Evolutionary conservation across 2,329 filamentous ascomycete species (phyloP).

Genomic region (Alternaria conjuncta): DNA sequence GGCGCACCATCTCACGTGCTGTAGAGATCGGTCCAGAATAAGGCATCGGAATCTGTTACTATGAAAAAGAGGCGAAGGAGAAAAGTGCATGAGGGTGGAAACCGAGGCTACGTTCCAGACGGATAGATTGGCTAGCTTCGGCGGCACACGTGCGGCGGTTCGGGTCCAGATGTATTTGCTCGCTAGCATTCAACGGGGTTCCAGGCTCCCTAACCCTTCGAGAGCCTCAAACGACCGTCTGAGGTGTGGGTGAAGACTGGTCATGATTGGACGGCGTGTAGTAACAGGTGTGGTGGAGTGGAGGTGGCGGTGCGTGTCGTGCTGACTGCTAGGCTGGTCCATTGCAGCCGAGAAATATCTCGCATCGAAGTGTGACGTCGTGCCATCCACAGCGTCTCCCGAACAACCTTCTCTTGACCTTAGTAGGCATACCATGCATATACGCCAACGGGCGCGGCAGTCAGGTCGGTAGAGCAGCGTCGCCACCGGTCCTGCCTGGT

Average conservation of each 20-base stretch:
- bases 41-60: background rate
- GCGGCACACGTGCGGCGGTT: slow-evolving; percentile 7
- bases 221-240: background rate
- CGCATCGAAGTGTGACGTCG: background rate
- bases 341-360: background rate
- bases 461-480: background rate
- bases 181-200: slow-evolving; percentile 2
- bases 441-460: background rate
- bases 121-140: slow-evolving; percentile 5
- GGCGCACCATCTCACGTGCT: slow-evolving; percentile 12
- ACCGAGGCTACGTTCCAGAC: background rate
- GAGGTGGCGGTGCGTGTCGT: background rate
- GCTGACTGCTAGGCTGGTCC: background rate
- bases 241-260: background rate
- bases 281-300: background rate
- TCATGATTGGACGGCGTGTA: background rate
- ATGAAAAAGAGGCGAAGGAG: background rate
- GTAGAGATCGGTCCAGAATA: background rate
- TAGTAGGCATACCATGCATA: background rate
- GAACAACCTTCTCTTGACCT: background rate
- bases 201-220: background rate
- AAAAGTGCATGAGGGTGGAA: background rate
- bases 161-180: background rate
- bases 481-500: background rate
- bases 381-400: background rate